Percentiles rank a stretch among this genome's conserved stretches.
These are phyloP conservation scores for Rhizopus microsporus DNA, from an alignment of 371 early-diverging fungal species.

Conservation along the genomic window DNA sequence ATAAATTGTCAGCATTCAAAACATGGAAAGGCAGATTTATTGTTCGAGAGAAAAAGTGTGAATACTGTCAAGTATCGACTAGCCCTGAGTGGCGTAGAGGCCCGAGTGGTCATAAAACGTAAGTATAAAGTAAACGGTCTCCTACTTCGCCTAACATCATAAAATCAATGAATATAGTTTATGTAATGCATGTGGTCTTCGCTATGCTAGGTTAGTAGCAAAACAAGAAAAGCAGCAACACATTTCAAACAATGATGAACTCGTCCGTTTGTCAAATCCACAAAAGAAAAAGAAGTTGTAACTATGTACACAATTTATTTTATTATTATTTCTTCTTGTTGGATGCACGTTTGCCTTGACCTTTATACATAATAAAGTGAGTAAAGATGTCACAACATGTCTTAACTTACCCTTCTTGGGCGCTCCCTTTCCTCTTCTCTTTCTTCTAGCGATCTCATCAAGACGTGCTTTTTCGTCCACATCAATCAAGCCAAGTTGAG, in stretches of 20 bases:
- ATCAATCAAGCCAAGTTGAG: slow-evolving; percentile 63
- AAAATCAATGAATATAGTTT: slow-evolving; percentile 45
- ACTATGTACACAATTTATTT: slow-evolving; percentile 12
- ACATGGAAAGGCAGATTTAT: slow-evolving; percentile 17
- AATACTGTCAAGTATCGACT: slow-evolving; percentile 20
- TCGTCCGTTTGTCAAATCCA: background rate
- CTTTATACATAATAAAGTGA: slow-evolving; percentile 26
- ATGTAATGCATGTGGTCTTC: slow-evolving; percentile 79
- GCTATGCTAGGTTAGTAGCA: slow-evolving; percentile 71
- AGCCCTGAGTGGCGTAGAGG: slow-evolving; percentile 75
- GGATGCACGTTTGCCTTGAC: slow-evolving; percentile 65
- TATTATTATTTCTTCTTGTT: slow-evolving; percentile 60
- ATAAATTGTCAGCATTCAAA: slow-evolving; percentile 9
- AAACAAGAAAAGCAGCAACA: slow-evolving; percentile 33
- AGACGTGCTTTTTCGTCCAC: slow-evolving; percentile 68
- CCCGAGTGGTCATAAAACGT: slow-evolving; percentile 76
- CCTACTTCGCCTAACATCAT: background rate
- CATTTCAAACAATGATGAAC: background rate
- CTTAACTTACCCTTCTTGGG: slow-evolving; percentile 72
- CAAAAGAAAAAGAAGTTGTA: slow-evolving; percentile 2
- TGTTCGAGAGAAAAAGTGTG: slow-evolving; percentile 20
- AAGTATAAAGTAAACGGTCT: slow-evolving; percentile 16
- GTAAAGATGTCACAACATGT: background rate
- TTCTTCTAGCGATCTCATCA: slow-evolving; percentile 69
- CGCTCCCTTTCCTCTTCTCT: slow-evolving; percentile 80